Evolutionary conservation across 805 yeast species (phyloP).

Genomic region (Tetrapisispora namnaoensis): DNA sequence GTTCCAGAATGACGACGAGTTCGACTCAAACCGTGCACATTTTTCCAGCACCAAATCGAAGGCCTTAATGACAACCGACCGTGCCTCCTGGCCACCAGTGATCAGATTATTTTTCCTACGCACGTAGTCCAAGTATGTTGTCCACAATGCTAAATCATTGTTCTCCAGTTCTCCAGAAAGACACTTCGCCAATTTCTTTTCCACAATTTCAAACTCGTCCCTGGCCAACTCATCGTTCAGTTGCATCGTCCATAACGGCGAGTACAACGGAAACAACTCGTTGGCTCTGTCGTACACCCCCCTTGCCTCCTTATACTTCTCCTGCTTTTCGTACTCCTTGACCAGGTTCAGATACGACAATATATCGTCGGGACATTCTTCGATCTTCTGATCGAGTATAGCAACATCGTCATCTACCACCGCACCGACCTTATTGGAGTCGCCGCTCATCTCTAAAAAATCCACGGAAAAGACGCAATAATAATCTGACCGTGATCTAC

Average conservation of each 20-base stretch:
- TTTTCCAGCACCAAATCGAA: constrained; percentile 71
- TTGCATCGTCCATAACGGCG: constrained; percentile 66
- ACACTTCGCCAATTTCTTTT: constrained; percentile 53
- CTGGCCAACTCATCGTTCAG: constrained; percentile 53
- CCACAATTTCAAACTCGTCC: constrained; percentile 59
- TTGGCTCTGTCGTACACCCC: constrained; percentile 52
- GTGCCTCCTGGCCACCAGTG: constrained; percentile 75
- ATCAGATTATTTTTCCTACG: constrained; percentile 56
- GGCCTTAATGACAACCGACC: constrained; percentile 65
- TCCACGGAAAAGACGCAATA: too few species aligned
- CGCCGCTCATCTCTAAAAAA: too few species aligned
- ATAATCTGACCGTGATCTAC: too few species aligned
- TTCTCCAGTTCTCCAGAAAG: constrained; percentile 34
- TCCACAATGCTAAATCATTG: constrained; percentile 62
- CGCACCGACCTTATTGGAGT: too few species aligned
- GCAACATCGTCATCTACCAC: neutral
- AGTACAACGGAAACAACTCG: constrained; percentile 54
- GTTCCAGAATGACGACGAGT: constrained; percentile 64
- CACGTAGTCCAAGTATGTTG: constrained; percentile 67
- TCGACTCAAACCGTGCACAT: constrained; percentile 65
- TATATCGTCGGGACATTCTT: constrained; percentile 40
- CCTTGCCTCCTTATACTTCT: constrained; percentile 50
- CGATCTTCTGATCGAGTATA: neutral
- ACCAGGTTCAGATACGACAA: constrained; percentile 49
- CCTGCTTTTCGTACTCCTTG: constrained; percentile 39